These are phyloP conservation scores for Penicillium polonicum DNA, from an alignment of 2,329 filamentous ascomycete genomes.

Conservation along the genomic window DNA sequence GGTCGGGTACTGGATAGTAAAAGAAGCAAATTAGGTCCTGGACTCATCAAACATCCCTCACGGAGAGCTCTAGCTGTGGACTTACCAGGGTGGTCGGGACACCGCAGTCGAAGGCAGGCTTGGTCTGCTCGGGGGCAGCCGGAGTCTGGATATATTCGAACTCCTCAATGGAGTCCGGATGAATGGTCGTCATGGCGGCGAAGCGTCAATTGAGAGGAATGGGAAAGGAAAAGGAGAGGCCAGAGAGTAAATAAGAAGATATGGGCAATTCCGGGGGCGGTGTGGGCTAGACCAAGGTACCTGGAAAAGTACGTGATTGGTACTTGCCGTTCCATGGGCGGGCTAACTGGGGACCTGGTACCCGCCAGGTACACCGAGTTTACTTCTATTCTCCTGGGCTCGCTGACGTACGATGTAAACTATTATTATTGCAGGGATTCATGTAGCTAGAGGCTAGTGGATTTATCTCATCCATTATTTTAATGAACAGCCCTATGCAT, in stretches of 20 bases:
- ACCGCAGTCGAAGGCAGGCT: slow-evolving; percentile 57
- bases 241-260: slow-evolving; percentile 22
- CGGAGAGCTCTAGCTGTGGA: slow-evolving; percentile 19
- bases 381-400: neutral
- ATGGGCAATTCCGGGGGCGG: slow-evolving; percentile 24
- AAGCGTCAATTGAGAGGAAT: slow-evolving; percentile 29
- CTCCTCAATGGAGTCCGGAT: slow-evolving; percentile 49
- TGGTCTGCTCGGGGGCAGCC: slow-evolving; percentile 52
- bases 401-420: neutral
- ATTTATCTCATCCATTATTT: neutral
- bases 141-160: slow-evolving; percentile 61
- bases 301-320: slow-evolving; percentile 8
- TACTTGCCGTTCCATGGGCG: slow-evolving; percentile 10
- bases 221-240: slow-evolving; percentile 21
- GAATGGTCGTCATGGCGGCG: slow-evolving; percentile 40
- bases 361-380: slow-evolving; percentile 6
- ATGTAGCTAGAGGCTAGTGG: neutral
- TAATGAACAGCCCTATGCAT: neutral
- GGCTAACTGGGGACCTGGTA: slow-evolving; percentile 5
- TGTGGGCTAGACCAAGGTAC: slow-evolving; percentile 13
- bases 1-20: slow-evolving; percentile 64
- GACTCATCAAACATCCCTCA: neutral
- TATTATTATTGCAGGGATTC: neutral
- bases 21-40: slow-evolving; percentile 2
- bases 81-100: slow-evolving; percentile 62